phyloP scores from a whole-genome alignment of 164 flowering plant genomes.

The Sedum album region DNA sequence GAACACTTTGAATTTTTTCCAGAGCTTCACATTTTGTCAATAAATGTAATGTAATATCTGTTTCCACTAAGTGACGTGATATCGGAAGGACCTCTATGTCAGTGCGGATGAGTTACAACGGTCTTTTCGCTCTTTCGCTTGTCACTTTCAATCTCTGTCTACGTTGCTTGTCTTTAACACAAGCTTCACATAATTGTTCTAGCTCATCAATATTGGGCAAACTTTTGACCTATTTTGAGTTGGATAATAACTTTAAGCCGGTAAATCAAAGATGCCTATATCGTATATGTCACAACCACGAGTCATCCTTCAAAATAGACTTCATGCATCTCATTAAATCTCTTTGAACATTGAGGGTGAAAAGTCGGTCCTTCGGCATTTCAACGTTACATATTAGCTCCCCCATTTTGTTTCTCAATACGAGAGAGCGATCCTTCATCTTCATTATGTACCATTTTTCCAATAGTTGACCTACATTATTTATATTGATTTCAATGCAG shows the following conservation, averaged over 20 bases:
- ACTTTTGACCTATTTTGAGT: neutral
- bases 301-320: neutral
- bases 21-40: too few relatives aligned
- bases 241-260: neutral
- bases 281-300: neutral
- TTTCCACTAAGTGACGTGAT: too few relatives aligned
- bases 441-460: neutral
- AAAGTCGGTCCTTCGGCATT: neutral
- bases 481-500: neutral
- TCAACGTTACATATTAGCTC: neutral
- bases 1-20: too few relatives aligned
- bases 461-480: neutral
- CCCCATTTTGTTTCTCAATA: neutral
- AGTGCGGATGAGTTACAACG: too few relatives aligned
- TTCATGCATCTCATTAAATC: neutral
- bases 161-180: neutral
- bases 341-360: neutral
- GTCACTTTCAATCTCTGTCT: neutral
- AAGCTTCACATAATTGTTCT: neutral
- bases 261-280: neutral
- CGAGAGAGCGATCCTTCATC: neutral
- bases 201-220: neutral
- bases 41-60: too few relatives aligned
- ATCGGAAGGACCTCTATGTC: too few relatives aligned
- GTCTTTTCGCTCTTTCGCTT: neutral